phyloP scores from a whole-genome alignment of 805 yeast species.

The Candida endomychidarum region DNA sequence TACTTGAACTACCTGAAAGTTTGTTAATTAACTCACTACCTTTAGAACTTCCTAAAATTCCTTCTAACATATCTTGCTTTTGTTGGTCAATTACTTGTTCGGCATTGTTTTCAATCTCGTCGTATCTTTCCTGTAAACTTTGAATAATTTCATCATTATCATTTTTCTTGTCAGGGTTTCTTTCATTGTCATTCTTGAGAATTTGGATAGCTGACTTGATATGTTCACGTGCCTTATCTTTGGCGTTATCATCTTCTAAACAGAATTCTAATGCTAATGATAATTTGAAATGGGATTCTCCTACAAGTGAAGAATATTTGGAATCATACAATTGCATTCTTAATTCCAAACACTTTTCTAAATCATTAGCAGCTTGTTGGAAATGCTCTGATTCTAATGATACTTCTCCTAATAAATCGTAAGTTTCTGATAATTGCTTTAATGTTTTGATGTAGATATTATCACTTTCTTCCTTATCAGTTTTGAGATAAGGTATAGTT shows the following conservation, averaged over 20 bases:
- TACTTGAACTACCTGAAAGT: slow-evolving; percentile 11
- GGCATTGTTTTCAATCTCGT: slow-evolving; percentile 55
- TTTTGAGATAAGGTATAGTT: slow-evolving; percentile 28
- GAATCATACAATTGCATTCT: slow-evolving; percentile 52
- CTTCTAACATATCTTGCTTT: slow-evolving; percentile 53
- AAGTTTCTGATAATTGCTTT: slow-evolving; percentile 67
- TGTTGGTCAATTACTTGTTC: slow-evolving; percentile 48
- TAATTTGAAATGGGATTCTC: slow-evolving; percentile 79
- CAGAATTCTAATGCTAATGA: slow-evolving; percentile 76
- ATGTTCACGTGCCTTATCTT: slow-evolving; percentile 53
- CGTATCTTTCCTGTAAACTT: slow-evolving; percentile 56
- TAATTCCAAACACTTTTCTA: slow-evolving; percentile 54
- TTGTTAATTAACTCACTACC: slow-evolving; percentile 15
- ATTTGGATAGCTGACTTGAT: slow-evolving; percentile 51
- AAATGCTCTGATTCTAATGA: slow-evolving; percentile 89
- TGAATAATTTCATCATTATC: slow-evolving; percentile 48
- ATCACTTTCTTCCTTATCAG: slow-evolving; percentile 29
- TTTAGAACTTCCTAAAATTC: slow-evolving; percentile 49
- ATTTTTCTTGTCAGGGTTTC: slow-evolving; percentile 34
- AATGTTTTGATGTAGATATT: slow-evolving; percentile 37
- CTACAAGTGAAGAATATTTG: slow-evolving; percentile 53
- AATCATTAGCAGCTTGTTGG: slow-evolving; percentile 71
- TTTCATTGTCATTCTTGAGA: slow-evolving; percentile 43
- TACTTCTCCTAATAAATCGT: slow-evolving; percentile 83
- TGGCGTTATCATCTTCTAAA: slow-evolving; percentile 49